These are phyloP conservation scores for Globisporangium solare DNA, from an alignment of 352 stramenopile genomes.

Conservation along the genomic window DNA sequence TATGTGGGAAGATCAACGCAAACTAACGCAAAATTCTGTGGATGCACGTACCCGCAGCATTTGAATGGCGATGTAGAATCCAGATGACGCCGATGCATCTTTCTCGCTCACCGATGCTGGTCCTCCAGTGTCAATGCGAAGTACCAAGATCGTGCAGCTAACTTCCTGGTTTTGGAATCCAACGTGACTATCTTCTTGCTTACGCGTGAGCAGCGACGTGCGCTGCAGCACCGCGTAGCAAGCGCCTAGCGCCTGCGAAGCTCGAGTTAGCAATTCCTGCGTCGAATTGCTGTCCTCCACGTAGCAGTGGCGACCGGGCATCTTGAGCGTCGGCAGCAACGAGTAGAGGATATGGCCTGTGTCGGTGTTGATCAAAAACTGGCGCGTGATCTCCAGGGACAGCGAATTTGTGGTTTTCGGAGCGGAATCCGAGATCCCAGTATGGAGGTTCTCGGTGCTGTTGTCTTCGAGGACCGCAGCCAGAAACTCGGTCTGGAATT, in stretches of 20 bases:
- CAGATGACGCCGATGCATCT: not conserved
- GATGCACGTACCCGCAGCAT: conserved; percentile 31
- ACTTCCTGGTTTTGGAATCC: conserved; percentile 1
- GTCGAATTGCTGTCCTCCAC: conserved; percentile 13
- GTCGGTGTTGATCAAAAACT: conserved; percentile 38
- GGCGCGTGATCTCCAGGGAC: conserved; percentile 16
- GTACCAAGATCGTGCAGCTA: conserved; percentile 11
- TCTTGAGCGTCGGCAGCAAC: conserved; percentile 3
- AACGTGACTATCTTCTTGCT: conserved; percentile 7
- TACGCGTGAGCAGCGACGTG: conserved; percentile 10
- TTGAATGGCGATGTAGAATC: conserved; percentile 26
- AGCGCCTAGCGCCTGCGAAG: conserved; percentile 25
- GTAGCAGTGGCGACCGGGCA: conserved; percentile 1
- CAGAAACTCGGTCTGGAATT: conserved; percentile 37
- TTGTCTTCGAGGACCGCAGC: conserved; percentile 27
- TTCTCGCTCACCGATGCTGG: not conserved
- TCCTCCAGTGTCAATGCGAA: conserved; percentile 1
- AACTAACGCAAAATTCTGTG: no score
- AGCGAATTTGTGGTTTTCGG: not conserved
- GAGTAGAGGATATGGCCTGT: conserved; percentile 23
- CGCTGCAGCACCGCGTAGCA: conserved; percentile 21
- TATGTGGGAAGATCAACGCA: not conserved
- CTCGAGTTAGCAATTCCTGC: conserved; percentile 19
- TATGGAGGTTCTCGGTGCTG: conserved; percentile 10
- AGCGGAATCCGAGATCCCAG: conserved; percentile 13